Evolutionary conservation across 441 rosid species (phyloP), one percentile per base, ranked within the genome.

Genomic region (Metrosideros polymorpha): DNA sequence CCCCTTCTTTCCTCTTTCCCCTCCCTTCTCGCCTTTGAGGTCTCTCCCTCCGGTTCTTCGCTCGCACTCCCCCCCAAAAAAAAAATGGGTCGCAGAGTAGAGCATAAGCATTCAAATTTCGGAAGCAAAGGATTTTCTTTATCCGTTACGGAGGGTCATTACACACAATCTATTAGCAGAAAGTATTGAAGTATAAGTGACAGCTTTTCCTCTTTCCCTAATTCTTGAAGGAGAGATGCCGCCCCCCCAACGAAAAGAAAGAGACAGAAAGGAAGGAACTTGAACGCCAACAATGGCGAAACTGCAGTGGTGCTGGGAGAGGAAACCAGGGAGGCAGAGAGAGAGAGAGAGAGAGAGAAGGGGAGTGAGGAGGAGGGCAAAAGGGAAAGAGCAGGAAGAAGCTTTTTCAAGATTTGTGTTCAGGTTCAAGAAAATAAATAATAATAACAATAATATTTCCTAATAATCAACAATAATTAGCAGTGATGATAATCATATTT

Each of bases 61-160:
- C 55, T 55, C 83, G 35, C 86, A 84, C 86, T 75, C 86, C n/a
- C n/a, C n/a, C n/a, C n/a, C 1, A 12, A 13, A 1, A 49, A 4
- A 13, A 75, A 18, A 77, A 22, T 14, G 2, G 85, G 79, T 39
- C 79, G 63, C n/a, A 63, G 83, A 84, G 86, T 87, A 56, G 83
- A 79, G 66, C 57, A 59, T 45, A 87, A 87, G 88, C 88, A 84
- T 87, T 87, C 84, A 45, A 56, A 77, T 84, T 61, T 30, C 18
- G 49, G 77, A n/a, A 49, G 22, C 56, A 55, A 52, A 25, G 50
- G 86, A 18, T 45, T 76, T 76, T 77, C 56, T n/a, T 55, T 55
- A 19, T 49, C 82, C 29, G 82, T 76, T 24, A 85, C 42, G 56
- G 24, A 52, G 45, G 27, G 45, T 49, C 71, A 85, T 71, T 4